Percentiles rank a stretch among this genome's conserved stretches.
Conservation (phyloP, 306 rosid species). For the Bauhinia variegata region DNA sequence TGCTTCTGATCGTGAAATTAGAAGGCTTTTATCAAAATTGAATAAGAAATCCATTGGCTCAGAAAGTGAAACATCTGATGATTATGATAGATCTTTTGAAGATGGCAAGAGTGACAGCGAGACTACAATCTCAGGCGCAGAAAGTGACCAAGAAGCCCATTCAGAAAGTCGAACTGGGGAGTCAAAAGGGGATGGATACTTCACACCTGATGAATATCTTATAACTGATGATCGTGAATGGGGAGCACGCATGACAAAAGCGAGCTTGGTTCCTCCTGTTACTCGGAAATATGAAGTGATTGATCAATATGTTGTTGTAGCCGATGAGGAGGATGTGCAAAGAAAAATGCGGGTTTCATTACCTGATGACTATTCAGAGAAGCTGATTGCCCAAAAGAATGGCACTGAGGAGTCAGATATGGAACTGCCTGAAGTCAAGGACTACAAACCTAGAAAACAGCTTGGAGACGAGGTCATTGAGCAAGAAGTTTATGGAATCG, state of each 20-base stretch:
- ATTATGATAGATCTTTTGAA: conserved; percentile 71
- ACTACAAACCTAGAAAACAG: conserved; percentile 90
- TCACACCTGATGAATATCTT: conserved; percentile 57
- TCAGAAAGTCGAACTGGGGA: conserved; percentile 54
- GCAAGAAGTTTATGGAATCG: conserved; percentile 99
- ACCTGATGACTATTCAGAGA: conserved; percentile 94
- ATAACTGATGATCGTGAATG: conserved; percentile 88
- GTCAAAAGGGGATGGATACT: conserved; percentile 61
- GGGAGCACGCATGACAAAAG: conserved; percentile 99
- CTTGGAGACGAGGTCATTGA: conserved; percentile 88
- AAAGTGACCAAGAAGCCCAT: conserved; percentile 64
- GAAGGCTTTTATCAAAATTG: conserved; percentile 77
- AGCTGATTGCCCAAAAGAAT: conserved; percentile 85
- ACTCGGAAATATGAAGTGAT: conserved; percentile 94
- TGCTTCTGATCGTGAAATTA: conserved; percentile 86
- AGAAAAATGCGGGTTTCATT: conserved; percentile 92
- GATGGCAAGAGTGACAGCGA: conserved; percentile 78
- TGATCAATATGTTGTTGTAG: conserved; percentile 79
- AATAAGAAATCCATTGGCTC: conserved; percentile 77
- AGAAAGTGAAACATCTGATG: conserved; percentile 93
- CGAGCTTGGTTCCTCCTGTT: conserved; percentile 98
- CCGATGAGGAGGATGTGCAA: conserved; percentile 88
- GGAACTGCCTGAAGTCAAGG: conserved; percentile 99
- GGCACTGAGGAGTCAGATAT: conserved; percentile 95
- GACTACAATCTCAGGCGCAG: conserved; percentile 63